Evolutionary conservation across 805 yeast species (phyloP).

Genomic region (Kurtzmaniella cleridarum): DNA sequence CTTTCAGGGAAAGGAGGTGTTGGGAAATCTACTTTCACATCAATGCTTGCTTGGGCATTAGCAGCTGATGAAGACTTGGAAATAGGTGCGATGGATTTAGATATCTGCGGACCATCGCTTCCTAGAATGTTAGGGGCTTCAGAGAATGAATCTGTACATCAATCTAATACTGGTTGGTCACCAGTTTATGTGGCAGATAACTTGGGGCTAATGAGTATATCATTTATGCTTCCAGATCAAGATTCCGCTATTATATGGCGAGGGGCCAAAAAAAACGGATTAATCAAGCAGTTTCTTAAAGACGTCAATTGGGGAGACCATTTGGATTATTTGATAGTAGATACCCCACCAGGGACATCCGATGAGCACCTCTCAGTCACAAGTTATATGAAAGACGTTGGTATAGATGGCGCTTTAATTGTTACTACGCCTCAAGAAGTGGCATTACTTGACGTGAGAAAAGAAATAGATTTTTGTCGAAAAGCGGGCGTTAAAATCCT

Average conservation of each 20-base stretch:
- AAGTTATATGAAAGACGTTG: slow-evolving; percentile 79
- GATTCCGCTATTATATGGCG: slow-evolving; percentile 97
- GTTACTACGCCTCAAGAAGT: slow-evolving; percentile 99
- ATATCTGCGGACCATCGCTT: slow-evolving; percentile 95
- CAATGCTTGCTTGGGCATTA: slow-evolving; percentile 95
- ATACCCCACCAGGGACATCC: slow-evolving; percentile 98
- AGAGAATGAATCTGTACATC: slow-evolving; percentile 71
- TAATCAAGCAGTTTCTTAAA: slow-evolving; percentile 87
- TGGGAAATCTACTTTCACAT: slow-evolving; percentile 93
- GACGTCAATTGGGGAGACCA: slow-evolving; percentile 91
- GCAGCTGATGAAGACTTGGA: slow-evolving; percentile 76
- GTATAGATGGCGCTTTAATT: slow-evolving; percentile 90
- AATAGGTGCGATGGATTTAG: slow-evolving; percentile 95
- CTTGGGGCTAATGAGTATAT: slow-evolving; percentile 91
- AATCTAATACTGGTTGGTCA: slow-evolving; percentile 90
- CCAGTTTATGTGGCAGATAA: slow-evolving; percentile 96
- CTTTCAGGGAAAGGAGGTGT: slow-evolving; percentile 92
- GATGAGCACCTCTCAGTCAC: slow-evolving; percentile 94
- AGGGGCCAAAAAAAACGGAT: slow-evolving; percentile 90
- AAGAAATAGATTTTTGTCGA: slow-evolving; percentile 90
- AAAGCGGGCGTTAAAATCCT: slow-evolving; percentile 83
- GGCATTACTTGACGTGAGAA: slow-evolving; percentile 88
- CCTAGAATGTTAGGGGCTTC: slow-evolving; percentile 93
- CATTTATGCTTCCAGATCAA: slow-evolving; percentile 87
- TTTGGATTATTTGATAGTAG: slow-evolving; percentile 81